Conservation (phyloP, 164 flowering plant species). For the Aristolochia contorta region DNA sequence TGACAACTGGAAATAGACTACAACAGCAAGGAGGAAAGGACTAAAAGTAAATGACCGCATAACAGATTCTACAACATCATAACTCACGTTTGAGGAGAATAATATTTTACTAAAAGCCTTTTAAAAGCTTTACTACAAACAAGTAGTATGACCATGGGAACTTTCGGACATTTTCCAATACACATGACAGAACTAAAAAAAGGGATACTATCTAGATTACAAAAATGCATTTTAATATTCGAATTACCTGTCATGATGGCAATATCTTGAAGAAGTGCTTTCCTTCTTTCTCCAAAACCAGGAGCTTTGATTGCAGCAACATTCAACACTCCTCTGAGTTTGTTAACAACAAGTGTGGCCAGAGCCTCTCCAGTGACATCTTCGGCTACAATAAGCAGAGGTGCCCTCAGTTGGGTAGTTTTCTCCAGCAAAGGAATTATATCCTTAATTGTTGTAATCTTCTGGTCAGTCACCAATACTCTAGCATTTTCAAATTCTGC, state of each 20-base stretch:
- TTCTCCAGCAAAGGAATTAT: slow-evolving; percentile 40
- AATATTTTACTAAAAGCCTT: no score
- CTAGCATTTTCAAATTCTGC: slow-evolving; percentile 93
- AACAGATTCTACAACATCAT: no score
- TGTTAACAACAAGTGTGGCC: slow-evolving; percentile 37
- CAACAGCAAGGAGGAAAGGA: no score
- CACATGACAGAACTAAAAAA: no score
- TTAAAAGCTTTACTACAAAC: no score
- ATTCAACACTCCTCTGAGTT: slow-evolving; percentile 27
- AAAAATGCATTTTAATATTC: no score
- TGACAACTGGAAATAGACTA: no score
- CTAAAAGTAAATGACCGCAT: no score
- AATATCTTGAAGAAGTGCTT: slow-evolving; percentile 92
- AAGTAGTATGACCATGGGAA: no score
- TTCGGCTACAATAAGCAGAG: slow-evolving; percentile 85
- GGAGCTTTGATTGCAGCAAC: slow-evolving; percentile 57
- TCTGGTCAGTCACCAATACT: slow-evolving; percentile 86
- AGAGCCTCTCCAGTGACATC: slow-evolving; percentile 77
- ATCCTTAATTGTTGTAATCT: slow-evolving; percentile 79
- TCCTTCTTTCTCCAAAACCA: slow-evolving; percentile 91
- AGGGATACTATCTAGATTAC: no score
- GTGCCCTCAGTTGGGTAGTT: slow-evolving; percentile 28
- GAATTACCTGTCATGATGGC: slow-evolving; percentile 42
- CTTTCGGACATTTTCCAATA: no score
- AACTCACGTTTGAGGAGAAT: no score